Evolutionary conservation across 352 stramenopile genomes (phyloP), one percentile per base, ranked within the genome.

Genomic region (Phytopythium sindhum): DNA sequence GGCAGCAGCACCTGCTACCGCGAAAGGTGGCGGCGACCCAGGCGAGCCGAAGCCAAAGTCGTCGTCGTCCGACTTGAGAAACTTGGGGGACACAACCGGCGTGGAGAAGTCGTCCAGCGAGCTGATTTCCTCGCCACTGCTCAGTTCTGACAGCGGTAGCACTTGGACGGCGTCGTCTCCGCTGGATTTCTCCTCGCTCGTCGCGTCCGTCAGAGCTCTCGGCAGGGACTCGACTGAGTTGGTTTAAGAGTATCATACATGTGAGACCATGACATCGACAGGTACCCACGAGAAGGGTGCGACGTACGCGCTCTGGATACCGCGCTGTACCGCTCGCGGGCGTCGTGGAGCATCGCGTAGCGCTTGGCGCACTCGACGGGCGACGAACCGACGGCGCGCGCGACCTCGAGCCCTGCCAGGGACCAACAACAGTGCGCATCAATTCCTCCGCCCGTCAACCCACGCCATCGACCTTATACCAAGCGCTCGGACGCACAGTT

Each of bases 351-450:
- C 55, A 88, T 74, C 26, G 86, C 86, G 50, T 90, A 95, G 23
- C 86, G 82, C 71, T 91, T 92, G 17, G 90, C 83, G 50, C 86
- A 95, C 60, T 95, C 86, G 26, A 93, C 73, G 1, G 86, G 86
- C 23, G 82, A 87, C 28, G 77, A 77, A 24, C 72, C 67, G 26
- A 92, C 73, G 15, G 70, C 69, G 24, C 74, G 66, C 26, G 82
- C 86, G 29, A 95, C 80, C 28, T 91, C 86, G 44, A 93, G 56
- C 84, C 84, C 84, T 91, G 53, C 45, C 48, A 56, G 23, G 54
- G 26, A 24, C 28, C 23, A 39, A 5, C 24, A 33, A 54, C 8
- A n/a, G 17, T 28, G 0, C 10, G 23, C 42, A 31, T 52, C 10
- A 52, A 11, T 41, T 19, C 19, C 63, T 52, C 23, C 9, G 15